Evolutionary conservation across 352 stramenopile genomes (phyloP), one percentile per base, ranked within the genome.

Genomic region (Phytophthora hybrid): DNA sequence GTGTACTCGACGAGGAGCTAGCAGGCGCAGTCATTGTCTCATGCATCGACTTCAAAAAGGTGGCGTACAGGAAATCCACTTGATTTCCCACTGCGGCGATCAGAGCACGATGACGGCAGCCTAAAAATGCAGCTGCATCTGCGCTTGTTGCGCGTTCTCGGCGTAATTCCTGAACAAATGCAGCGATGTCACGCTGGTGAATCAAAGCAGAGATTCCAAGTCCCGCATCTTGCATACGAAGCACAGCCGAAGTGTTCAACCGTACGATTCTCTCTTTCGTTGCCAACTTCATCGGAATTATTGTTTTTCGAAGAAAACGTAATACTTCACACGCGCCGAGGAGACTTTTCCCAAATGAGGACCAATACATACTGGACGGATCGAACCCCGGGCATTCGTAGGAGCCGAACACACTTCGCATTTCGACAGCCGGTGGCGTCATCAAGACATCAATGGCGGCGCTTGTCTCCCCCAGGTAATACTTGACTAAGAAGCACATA

Each of bases 401-500:
- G 26, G 64, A 55, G 32, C 67, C 73, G 62, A 95, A 95, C 54
- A 89, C 71, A 60, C 86, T 94, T 21, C 58, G 75, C 71, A 97
- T 90, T 9, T 91, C 79, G 1, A 72, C 56, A 44, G 64, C 66
- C 0, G 90, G 85, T 46, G 83, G 63, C 18, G 64, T 77, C n/a
- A 93, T 61, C 39, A 96, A 61, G 9, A 75, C 74, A 32, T 91
- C 77, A 14, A 95, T 70, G 5, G 84, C 83, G 37, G 53, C 71
- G 1, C 63, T 70, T 0, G 57, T 87, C 31, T 93, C 86, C 7
- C 84, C 82, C 16, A 82, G 34, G 5, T 92, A 80, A 44, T 92
- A 91, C 69, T 88, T 89, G 4, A 93, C 85, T 31, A 97, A 53
- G 57, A 94, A 95, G 21, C 79, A 76, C 79, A 89, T 89, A 65